phyloP scores from a whole-genome alignment of 495 filamentous ascomycete genomes.

The Penicillium macrosclerotiorum region DNA sequence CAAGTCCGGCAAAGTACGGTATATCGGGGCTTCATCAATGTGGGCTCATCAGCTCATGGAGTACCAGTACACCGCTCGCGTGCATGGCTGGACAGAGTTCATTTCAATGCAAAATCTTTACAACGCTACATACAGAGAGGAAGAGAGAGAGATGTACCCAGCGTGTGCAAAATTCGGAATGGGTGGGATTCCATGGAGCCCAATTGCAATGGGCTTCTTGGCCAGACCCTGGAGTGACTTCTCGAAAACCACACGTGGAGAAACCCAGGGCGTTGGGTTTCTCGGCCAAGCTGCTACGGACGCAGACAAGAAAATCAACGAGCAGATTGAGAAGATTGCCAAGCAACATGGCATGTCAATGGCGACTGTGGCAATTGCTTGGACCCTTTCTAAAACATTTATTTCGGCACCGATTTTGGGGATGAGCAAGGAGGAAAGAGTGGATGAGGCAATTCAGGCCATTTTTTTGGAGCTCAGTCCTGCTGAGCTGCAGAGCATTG shows the following conservation, averaged over 20 bases:
- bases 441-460: slow-evolving; percentile 56
- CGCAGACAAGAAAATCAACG: slow-evolving; percentile 48
- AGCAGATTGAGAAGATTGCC: slow-evolving; percentile 58
- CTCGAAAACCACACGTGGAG: slow-evolving; percentile 17
- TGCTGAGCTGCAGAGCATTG: slow-evolving; percentile 58
- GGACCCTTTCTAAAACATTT: slow-evolving; percentile 52
- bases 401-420: slow-evolving; percentile 62
- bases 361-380: slow-evolving; percentile 62
- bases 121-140: slow-evolving; percentile 71
- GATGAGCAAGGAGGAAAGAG: slow-evolving; percentile 54
- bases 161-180: slow-evolving; percentile 67
- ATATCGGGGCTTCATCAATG: slow-evolving; percentile 70
- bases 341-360: slow-evolving; percentile 57
- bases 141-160: slow-evolving; percentile 74
- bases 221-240: slow-evolving; percentile 28
- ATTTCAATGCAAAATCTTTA: slow-evolving; percentile 75
- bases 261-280: slow-evolving; percentile 4
- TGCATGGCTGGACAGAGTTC: slow-evolving; percentile 70
- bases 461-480: slow-evolving; percentile 48
- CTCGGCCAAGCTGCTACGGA: slow-evolving; percentile 20
- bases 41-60: slow-evolving; percentile 63
- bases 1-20: slow-evolving; percentile 61
- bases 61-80: slow-evolving; percentile 62
- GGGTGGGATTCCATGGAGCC: slow-evolving; percentile 57
- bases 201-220: slow-evolving; percentile 44